Conservation (phyloP, 371 early-diverging fungal species). For the Zychaea mexicana region DNA sequence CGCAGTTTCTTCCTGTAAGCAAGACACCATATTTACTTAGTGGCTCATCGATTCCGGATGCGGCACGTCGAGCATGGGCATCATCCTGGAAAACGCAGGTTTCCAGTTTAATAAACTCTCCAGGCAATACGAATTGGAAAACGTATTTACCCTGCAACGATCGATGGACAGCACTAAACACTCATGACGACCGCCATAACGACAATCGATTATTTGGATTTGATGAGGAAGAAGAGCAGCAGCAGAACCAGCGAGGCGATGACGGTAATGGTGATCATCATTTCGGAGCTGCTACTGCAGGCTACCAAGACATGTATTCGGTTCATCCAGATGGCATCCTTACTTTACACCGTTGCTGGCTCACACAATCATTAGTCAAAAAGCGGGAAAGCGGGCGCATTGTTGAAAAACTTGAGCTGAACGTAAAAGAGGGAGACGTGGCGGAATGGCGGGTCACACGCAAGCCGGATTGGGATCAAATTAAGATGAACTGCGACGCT, state of each 20-base stretch:
- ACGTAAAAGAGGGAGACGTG: constrained; percentile 54
- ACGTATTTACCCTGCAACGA: background rate
- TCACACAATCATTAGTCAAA: constrained; percentile 46
- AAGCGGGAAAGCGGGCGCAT: constrained; percentile 50
- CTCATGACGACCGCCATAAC: background rate
- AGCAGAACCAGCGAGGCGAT: constrained; percentile 16
- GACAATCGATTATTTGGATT: constrained; percentile 39
- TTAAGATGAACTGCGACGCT: constrained; percentile 27
- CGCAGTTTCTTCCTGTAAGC: constrained; percentile 34
- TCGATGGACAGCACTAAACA: background rate
- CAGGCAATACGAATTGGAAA: background rate
- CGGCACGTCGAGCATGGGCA: background rate
- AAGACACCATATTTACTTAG: constrained; percentile 28
- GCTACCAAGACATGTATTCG: constrained; percentile 58
- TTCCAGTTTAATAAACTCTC: background rate
- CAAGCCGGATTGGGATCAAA: constrained; percentile 45
- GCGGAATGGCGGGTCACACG: constrained; percentile 62
- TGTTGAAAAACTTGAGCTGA: constrained; percentile 50
- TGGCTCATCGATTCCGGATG: background rate
- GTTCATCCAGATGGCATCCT: constrained; percentile 58
- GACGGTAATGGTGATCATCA: constrained; percentile 25
- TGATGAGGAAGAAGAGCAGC: constrained; percentile 46
- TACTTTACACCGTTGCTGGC: constrained; percentile 60
- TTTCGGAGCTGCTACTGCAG: constrained; percentile 29
- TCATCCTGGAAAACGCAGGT: background rate